Evolutionary conservation across 805 yeast species (phyloP), one percentile per base, ranked within the genome.

Genomic region (Metschnikowia hibisci): DNA sequence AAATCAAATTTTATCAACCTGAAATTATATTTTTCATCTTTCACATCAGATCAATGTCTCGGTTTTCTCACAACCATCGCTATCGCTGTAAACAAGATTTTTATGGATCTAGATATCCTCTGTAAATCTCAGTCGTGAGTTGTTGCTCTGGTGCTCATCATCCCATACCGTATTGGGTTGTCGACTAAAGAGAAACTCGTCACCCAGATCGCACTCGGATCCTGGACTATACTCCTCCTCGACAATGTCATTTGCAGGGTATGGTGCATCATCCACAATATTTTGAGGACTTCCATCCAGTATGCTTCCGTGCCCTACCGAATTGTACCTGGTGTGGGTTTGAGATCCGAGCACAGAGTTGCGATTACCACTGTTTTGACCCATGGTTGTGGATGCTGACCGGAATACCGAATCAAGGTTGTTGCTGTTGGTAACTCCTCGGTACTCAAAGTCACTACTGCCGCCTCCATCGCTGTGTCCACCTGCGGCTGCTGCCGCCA

Each of bases 351-450:
- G 30, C 9, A 39, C 47, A 0, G 54, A 41, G 37, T 43, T 47
- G 11, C 39, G 39, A 13, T 36, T 36, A 5, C 40, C 40, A 6
- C 44, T 38, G 25, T 41, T 48, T 9, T 41, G 47, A 3, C 54
- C 55, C 23, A 41, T 40, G 30, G 44, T 43, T 26, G 33, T 46
- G 4, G 39, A 47, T 4, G 45, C 39, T 3, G 48, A 27, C 25
- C 51, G 48, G 58, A 70, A 70, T 10, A 70, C 62, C 1, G 73
- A 61, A 40, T 69, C 74, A 27, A 70, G 58, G 48, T 70, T 70
- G 48, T 69, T 70, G 44, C 57, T 63, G 50, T 67, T 69, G 38
- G 72, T 60, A 16, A 70, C 73, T 6, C 76, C 76, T 37, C 76
- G 63, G 52, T 70, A 70, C 41, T 56, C 66, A 42, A 65, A 70